Conservation (phyloP, 257 asterid genomes). For the Ophiorrhiza pumila region DNA sequence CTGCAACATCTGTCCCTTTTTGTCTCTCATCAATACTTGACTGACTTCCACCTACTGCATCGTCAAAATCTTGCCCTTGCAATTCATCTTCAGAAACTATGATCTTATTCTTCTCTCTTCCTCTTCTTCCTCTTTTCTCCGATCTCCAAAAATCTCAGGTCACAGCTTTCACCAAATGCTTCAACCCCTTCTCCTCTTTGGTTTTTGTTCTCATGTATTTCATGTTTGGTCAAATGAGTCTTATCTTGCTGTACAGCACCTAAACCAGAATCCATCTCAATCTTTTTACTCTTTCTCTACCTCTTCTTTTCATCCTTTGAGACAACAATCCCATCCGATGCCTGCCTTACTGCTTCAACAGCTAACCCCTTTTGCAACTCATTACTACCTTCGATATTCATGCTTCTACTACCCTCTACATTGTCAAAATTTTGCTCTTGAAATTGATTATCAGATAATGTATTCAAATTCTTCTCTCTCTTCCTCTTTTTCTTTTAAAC, state of each 20-base stretch:
- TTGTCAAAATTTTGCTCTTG: neutral
- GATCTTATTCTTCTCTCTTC: neutral
- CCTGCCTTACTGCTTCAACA: neutral
- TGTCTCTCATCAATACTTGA: neutral
- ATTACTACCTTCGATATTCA: neutral
- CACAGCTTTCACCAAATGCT: neutral
- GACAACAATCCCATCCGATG: neutral
- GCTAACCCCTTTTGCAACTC: neutral
- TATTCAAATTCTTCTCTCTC: slow-evolving; percentile 1
- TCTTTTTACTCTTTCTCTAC: slow-evolving; percentile 5
- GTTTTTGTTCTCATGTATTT: neutral
- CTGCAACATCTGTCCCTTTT: neutral
- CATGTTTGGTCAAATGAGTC: neutral
- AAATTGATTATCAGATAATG: neutral
- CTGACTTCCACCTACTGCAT: neutral
- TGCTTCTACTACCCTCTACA: neutral
- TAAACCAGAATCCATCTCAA: neutral
- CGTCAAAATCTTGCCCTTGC: neutral
- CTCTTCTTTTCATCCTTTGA: slow-evolving; percentile 7
- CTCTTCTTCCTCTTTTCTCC: slow-evolving; percentile 6
- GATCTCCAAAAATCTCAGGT: no score
- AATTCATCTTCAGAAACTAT: neutral
- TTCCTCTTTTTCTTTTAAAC: slow-evolving; percentile 15
- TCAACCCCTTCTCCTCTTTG: neutral
- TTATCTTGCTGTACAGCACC: neutral